phyloP scores from a whole-genome alignment of 2,329 filamentous ascomycete genomes.

The Curvularia eragrostidis region DNA sequence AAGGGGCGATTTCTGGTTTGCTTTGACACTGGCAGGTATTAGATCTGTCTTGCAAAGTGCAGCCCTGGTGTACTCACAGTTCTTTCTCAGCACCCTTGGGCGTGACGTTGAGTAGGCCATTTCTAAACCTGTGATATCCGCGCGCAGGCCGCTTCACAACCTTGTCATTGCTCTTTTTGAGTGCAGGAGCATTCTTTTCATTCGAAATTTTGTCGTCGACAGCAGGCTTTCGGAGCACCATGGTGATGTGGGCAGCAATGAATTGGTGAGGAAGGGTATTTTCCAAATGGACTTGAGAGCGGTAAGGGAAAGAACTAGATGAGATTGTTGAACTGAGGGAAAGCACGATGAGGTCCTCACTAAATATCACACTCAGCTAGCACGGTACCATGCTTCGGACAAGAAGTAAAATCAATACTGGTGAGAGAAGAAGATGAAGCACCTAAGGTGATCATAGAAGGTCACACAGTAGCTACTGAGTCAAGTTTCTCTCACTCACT shows the following conservation, averaged over 20 bases:
- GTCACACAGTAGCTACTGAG: too few relatives aligned
- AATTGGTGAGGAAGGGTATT: neutral
- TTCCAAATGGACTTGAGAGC: neutral
- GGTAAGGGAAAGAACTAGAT: neutral
- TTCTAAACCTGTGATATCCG: slow-evolving; percentile 26
- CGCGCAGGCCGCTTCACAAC: slow-evolving; percentile 22
- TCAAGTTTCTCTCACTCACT: too few relatives aligned
- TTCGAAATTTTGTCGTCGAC: neutral
- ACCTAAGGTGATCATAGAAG: too few relatives aligned
- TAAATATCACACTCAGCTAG: neutral
- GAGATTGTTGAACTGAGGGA: neutral
- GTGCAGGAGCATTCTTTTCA: neutral
- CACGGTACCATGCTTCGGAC: neutral
- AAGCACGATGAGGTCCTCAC: neutral
- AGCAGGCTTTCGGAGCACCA: slow-evolving; percentile 5
- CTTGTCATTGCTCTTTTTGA: slow-evolving; percentile 4
- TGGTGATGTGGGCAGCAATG: neutral
- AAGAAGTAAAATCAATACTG: too few relatives aligned
- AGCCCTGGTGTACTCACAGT: slow-evolving; percentile 7
- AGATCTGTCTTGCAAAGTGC: neutral
- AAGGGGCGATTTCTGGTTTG: slow-evolving; percentile 19
- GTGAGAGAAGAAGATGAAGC: too few relatives aligned
- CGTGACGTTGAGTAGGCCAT: slow-evolving; percentile 21
- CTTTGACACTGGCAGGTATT: slow-evolving; percentile 11
- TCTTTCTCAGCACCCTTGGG: slow-evolving; percentile 22